A percentile compares a stretch with the other conserved stretches of the same genome.
Evolutionary conservation across 2,329 filamentous ascomycete species (phyloP).

Genomic region (Colletotrichum sp.): DNA sequence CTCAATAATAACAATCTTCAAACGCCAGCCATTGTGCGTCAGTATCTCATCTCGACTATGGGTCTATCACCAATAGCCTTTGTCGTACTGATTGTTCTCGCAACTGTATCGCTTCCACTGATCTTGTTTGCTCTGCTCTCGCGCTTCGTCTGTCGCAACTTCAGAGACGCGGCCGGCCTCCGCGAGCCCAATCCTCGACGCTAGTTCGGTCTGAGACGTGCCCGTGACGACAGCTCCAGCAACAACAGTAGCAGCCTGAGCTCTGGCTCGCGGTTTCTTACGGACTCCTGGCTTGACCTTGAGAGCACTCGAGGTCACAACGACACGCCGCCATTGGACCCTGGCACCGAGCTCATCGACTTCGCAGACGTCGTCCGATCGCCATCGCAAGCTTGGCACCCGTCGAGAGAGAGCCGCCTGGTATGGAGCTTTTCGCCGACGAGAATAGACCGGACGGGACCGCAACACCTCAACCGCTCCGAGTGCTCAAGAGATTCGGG

Average conservation of each 20-base stretch:
- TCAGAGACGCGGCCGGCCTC: slow-evolving; percentile 12
- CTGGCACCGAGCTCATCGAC: background rate
- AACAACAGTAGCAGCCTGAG: background rate
- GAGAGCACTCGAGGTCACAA: slow-evolving; percentile 27
- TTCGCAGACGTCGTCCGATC: background rate
- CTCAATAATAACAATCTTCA: slow-evolving; percentile 2
- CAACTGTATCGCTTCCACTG: background rate
- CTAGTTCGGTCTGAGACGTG: slow-evolving; percentile 6
- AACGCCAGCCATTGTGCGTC: background rate
- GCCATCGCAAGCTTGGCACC: slow-evolving; percentile 37
- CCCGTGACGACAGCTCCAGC: background rate
- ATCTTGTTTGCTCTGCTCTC: background rate
- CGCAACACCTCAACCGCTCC: slow-evolving; percentile 50
- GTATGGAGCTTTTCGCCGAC: slow-evolving; percentile 35
- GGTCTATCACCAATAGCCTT: background rate
- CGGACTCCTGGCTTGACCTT: slow-evolving; percentile 39
- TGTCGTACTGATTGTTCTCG: slow-evolving; percentile 8
- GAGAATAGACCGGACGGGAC: slow-evolving; percentile 1
- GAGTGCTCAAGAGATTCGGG: slow-evolving; percentile 50
- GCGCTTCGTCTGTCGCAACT: slow-evolving; percentile 11
- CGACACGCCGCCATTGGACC: background rate
- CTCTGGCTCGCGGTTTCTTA: background rate
- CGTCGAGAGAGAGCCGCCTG: slow-evolving; percentile 27
- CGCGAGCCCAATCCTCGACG: background rate
- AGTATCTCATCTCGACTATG: background rate